Percentiles rank a stretch among this genome's conserved stretches.
phyloP scores from a whole-genome alignment of 2,329 filamentous ascomycete genomes.

The Fusarium sp. region DNA sequence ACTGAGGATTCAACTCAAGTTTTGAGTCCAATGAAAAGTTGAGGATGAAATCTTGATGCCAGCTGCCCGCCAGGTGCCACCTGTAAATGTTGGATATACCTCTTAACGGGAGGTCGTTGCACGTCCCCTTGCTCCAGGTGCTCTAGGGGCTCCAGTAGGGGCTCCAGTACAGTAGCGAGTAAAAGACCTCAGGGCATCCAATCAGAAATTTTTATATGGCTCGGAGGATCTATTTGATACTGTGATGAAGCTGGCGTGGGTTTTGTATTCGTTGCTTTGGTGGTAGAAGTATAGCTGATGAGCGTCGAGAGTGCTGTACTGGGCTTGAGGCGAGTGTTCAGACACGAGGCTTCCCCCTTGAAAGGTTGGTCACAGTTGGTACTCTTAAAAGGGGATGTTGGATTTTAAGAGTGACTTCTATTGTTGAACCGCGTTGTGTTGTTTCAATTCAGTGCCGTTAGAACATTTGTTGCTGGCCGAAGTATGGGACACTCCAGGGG shows the following conservation, averaged over 20 bases:
- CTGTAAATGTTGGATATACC: not conserved
- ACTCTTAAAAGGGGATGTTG: accelerated
- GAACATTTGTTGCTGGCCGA: not conserved
- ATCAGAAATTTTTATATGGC: accelerated
- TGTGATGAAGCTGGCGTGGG: too few species aligned
- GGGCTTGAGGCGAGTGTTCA: not conserved
- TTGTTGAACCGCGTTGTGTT: not conserved
- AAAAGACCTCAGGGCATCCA: not conserved
- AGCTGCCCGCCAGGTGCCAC: conserved; percentile 4
- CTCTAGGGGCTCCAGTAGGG: not conserved
- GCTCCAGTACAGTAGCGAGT: not conserved
- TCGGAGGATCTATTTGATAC: not conserved
- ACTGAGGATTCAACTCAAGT: not conserved
- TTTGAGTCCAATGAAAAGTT: not conserved
- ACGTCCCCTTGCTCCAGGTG: not conserved
- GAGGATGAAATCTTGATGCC: not conserved
- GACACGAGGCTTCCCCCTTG: not conserved
- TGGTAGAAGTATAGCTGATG: not conserved
- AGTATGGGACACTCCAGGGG: not conserved
- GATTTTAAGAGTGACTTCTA: accelerated
- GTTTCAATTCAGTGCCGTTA: not conserved
- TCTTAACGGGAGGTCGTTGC: not conserved
- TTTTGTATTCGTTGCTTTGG: not conserved
- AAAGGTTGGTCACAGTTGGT: accelerated
- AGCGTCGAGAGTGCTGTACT: not conserved